phyloP scores from a whole-genome alignment of 805 yeast genomes.

The Nadsonia fulvescens region DNA sequence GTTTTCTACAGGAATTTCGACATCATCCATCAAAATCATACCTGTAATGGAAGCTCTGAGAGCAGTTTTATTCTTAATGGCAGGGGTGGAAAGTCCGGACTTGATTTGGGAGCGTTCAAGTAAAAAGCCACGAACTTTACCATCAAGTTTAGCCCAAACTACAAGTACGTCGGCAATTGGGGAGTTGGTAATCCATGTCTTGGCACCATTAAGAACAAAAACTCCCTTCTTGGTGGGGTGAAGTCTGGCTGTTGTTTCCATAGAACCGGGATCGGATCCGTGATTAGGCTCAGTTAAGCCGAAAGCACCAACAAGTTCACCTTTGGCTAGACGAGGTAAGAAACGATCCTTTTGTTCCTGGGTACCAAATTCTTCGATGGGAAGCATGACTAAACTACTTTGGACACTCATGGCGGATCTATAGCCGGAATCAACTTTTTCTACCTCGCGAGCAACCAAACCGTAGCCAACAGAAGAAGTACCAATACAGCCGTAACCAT shows the following conservation, averaged over 20 bases:
- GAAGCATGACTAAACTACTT: constrained; percentile 27
- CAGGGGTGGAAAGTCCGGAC: constrained; percentile 21
- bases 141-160: constrained; percentile 28
- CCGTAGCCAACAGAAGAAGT: constrained; percentile 26
- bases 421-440: constrained; percentile 26
- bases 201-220: constrained; percentile 23
- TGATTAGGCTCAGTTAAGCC: constrained; percentile 52
- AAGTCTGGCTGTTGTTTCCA: constrained; percentile 32
- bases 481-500: constrained; percentile 27
- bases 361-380: constrained; percentile 23
- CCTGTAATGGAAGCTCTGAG: constrained; percentile 27
- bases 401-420: constrained; percentile 28
- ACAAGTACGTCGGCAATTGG: constrained; percentile 27
- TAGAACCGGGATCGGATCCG: constrained; percentile 40
- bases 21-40: constrained; percentile 25
- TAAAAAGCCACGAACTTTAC: constrained; percentile 25
- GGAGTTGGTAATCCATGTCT: constrained; percentile 28
- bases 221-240: constrained; percentile 26
- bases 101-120: constrained; percentile 20
- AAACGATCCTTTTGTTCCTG: constrained; percentile 24
- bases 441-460: constrained; percentile 26
- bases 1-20: constrained; percentile 26
- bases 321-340: constrained; percentile 23
- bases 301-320: constrained; percentile 36
- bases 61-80: constrained; percentile 22